Evolutionary conservation across 768 basidiomycete species (phyloP).

Genomic region (Termitomyces bulborhizus): DNA sequence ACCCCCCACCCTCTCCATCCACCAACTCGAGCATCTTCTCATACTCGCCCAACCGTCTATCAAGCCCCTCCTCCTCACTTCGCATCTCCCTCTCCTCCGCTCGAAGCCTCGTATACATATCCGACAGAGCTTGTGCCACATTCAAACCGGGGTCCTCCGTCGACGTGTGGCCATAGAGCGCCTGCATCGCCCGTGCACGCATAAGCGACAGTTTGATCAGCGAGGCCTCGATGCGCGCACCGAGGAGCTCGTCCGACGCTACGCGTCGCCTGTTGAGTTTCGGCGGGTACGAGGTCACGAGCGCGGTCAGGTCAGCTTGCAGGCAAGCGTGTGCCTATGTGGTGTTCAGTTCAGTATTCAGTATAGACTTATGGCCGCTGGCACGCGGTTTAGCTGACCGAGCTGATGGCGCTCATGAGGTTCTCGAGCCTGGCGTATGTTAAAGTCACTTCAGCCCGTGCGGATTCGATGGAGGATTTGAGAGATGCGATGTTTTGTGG

Average conservation of each 20-base stretch:
- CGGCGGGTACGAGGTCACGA: conserved; percentile 22
- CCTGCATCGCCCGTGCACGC: conserved; percentile 30
- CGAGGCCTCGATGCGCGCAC: conserved; percentile 39
- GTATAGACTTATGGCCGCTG: not conserved
- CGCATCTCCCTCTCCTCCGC: conserved; percentile 29
- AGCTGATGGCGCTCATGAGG: conserved; percentile 1
- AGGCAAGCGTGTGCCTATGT: conserved; percentile 23
- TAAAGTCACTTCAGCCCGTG: conserved; percentile 1
- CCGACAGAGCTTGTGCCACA: conserved; percentile 28
- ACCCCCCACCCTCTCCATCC: conserved; percentile 34
- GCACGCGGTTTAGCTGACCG: conserved; percentile 5
- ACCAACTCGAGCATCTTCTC: conserved; percentile 33
- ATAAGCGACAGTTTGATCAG: conserved; percentile 43
- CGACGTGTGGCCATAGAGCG: conserved; percentile 31
- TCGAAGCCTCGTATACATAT: conserved; percentile 25
- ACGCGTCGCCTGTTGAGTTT: conserved; percentile 21
- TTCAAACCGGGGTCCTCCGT: conserved; percentile 14
- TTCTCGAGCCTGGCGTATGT: conserved; percentile 5
- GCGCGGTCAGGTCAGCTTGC: conserved; percentile 20
- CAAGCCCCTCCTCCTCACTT: conserved; percentile 29
- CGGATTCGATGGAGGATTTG: conserved; percentile 1
- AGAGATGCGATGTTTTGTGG: conserved; percentile 5
- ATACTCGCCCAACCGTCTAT: conserved; percentile 35
- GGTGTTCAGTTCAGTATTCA: conserved; percentile 4
- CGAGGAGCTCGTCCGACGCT: conserved; percentile 33